Percentiles rank a stretch among this genome's conserved stretches.
Conservation (phyloP, 2,329 filamentous ascomycete genomes). For the Fusarium tjaetaba region DNA sequence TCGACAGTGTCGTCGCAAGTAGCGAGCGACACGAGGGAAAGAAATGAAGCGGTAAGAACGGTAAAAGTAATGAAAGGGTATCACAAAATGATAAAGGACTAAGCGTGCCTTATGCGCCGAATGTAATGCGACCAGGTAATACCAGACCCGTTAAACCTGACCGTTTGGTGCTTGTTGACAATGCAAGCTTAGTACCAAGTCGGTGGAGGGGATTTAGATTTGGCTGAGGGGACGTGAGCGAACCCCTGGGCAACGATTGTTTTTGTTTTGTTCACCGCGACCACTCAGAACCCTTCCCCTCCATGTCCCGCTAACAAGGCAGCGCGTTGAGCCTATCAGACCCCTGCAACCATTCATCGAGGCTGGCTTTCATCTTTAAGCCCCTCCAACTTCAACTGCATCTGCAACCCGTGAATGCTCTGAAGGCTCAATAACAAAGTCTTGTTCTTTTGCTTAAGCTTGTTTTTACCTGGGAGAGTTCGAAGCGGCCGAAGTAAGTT, state of each 20-base stretch:
- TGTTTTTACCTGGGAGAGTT: neutral
- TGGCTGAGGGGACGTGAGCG: constrained; percentile 22
- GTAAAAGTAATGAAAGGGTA: constrained; percentile 24
- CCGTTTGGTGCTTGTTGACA: constrained; percentile 31
- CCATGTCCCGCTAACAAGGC: constrained; percentile 40
- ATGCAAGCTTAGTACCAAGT: constrained; percentile 8
- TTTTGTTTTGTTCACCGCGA: constrained; percentile 50
- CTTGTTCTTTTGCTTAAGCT: constrained; percentile 6
- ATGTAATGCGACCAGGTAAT: constrained; percentile 12
- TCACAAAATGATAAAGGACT: constrained; percentile 11
- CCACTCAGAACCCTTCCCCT: constrained; percentile 36
- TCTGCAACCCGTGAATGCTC: constrained; percentile 9
- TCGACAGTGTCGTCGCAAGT: constrained; percentile 27
- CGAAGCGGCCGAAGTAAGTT: neutral
- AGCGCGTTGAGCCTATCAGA: constrained; percentile 30
- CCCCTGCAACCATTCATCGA: constrained; percentile 37
- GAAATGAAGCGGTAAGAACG: constrained; percentile 18
- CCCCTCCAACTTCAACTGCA: constrained; percentile 37
- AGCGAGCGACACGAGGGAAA: constrained; percentile 19
- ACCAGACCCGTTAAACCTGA: constrained; percentile 26
- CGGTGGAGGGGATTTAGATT: constrained; percentile 27
- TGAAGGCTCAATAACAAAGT: neutral
- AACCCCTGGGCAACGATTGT: constrained; percentile 44
- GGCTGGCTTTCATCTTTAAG: constrained; percentile 17
- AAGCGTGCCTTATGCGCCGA: neutral